Evolutionary conservation across 345 rosid genomes (phyloP).

Genomic region (Linum trigynum): DNA sequence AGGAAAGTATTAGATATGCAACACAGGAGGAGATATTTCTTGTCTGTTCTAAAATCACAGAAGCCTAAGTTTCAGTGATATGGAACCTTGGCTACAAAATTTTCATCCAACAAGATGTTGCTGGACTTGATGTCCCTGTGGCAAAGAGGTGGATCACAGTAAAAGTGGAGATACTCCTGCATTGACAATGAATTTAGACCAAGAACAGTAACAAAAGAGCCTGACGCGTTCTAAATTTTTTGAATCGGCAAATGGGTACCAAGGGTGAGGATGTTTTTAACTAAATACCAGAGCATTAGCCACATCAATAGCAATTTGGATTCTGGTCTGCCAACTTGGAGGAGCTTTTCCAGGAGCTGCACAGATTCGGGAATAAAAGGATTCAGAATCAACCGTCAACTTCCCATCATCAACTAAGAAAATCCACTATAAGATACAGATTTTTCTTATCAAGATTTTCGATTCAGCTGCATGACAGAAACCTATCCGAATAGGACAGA

Average conservation of each 20-base stretch:
- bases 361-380: constrained; percentile 11
- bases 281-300: constrained; percentile 88
- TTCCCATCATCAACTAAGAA: no score
- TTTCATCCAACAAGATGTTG: constrained; percentile 84
- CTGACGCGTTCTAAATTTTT: background rate
- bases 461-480: background rate
- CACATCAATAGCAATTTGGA: constrained; percentile 82
- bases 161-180: constrained; percentile 96
- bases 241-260: constrained; percentile 8
- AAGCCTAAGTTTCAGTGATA: background rate
- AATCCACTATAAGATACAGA: no score
- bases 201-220: background rate
- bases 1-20: background rate
- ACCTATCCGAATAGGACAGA: background rate
- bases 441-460: no score
- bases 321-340: constrained; percentile 76
- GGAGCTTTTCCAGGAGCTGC: constrained; percentile 53
- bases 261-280: background rate
- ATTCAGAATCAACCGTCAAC: background rate
- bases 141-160: constrained; percentile 94
- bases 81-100: constrained; percentile 82
- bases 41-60: background rate
- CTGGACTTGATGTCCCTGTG: constrained; percentile 96
- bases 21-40: background rate
- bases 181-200: constrained; percentile 12